Conservation (phyloP, 202 grass and related monocot genomes). For the Cymbopogon flexuosus region DNA sequence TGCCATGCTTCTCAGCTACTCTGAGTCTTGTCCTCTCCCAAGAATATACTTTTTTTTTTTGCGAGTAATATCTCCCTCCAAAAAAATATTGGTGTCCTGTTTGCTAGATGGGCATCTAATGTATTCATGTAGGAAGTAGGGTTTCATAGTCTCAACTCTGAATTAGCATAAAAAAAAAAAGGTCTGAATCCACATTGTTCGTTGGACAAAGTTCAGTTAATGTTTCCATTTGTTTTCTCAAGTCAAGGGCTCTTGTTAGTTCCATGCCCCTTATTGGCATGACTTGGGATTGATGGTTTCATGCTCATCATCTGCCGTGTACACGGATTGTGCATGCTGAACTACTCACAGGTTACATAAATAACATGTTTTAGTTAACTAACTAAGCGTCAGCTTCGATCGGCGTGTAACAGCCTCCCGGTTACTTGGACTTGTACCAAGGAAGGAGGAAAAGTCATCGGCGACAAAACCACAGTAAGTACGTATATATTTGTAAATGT, state of each 20-base stretch:
- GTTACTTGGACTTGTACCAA: slow-evolving; percentile 11
- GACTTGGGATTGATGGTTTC: neutral
- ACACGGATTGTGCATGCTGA: neutral
- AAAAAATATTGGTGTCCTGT: neutral
- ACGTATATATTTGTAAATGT: neutral
- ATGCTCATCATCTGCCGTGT: neutral
- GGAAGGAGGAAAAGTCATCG: neutral
- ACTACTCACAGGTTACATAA: neutral
- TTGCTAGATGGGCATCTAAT: slow-evolving; percentile 4
- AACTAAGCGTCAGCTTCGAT: neutral
- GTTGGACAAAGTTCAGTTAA: slow-evolving; percentile 1
- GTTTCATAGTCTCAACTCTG: slow-evolving; percentile 1
- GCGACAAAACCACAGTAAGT: neutral
- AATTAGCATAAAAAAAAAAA: neutral
- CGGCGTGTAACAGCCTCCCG: neutral
- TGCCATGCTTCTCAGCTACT: slow-evolving; percentile 39
- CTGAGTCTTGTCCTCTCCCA: neutral
- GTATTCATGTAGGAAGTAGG: neutral
- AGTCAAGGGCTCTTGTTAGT: neutral
- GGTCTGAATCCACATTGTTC: slow-evolving; percentile 3
- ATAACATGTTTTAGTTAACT: neutral
- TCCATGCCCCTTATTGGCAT: neutral
- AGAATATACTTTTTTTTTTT: neutral
- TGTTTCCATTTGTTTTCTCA: neutral
- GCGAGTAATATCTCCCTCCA: neutral